Percentiles rank a stretch among this genome's conserved stretches.
Conservation (phyloP, 345 rosid species). For the Ceriops decandra region DNA sequence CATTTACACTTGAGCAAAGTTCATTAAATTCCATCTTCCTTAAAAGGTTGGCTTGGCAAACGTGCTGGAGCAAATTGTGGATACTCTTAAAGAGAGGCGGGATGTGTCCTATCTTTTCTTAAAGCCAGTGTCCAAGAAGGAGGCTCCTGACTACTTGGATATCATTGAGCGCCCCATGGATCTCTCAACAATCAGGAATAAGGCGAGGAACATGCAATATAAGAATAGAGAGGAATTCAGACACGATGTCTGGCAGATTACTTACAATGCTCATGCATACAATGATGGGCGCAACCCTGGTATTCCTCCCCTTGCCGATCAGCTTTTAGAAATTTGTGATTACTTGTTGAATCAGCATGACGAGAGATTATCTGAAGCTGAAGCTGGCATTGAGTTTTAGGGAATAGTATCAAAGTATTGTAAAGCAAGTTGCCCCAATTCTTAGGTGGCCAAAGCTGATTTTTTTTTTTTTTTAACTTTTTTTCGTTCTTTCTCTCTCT, state of each 20-base stretch:
- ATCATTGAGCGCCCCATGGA: slow-evolving; percentile 74
- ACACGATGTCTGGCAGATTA: slow-evolving; percentile 87
- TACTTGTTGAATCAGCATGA: slow-evolving; percentile 50
- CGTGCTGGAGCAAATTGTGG: slow-evolving; percentile 71
- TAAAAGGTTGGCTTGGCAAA: slow-evolving; percentile 86
- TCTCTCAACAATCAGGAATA: slow-evolving; percentile 73
- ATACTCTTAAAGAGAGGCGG: slow-evolving; percentile 48
- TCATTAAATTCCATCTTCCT: neutral
- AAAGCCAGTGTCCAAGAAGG: slow-evolving; percentile 84
- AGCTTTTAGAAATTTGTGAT: slow-evolving; percentile 87
- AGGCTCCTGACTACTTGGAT: slow-evolving; percentile 82
- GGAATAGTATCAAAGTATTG: neutral
- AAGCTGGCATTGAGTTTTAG: slow-evolving; percentile 48
- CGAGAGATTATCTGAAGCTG: slow-evolving; percentile 56
- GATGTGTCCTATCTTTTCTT: slow-evolving; percentile 81
- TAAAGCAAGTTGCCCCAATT: neutral
- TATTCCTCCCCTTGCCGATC: slow-evolving; percentile 96
- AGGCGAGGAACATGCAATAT: slow-evolving; percentile 84
- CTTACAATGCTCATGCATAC: slow-evolving; percentile 71
- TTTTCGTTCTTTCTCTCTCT: no score
- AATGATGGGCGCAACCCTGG: slow-evolving; percentile 78
- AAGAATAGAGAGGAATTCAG: slow-evolving; percentile 63
- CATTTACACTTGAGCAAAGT: neutral
- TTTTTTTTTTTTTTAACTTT: neutral
- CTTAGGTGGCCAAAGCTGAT: neutral